These are phyloP conservation scores for Paramicrosporidium saccamoebae DNA, from an alignment of 371 early-diverging fungal genomes.

Conservation along the genomic window DNA sequence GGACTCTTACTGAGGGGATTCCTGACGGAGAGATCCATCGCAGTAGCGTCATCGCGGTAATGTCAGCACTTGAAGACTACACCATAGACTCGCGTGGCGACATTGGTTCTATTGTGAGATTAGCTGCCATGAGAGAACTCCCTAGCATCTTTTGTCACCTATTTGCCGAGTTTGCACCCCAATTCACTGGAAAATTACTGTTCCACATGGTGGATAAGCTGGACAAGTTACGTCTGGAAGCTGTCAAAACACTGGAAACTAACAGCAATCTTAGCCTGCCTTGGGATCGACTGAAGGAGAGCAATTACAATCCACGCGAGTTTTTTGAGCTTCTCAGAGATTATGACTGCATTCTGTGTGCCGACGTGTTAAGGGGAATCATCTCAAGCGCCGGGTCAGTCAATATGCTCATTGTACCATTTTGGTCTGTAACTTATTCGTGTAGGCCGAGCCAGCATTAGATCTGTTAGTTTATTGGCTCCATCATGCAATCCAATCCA, in stretches of 20 bases:
- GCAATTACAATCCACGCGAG: too few relatives aligned
- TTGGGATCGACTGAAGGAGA: too few relatives aligned
- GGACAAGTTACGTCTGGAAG: conserved; percentile 1
- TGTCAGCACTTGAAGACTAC: conserved; percentile 37
- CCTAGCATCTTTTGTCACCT: conserved; percentile 13
- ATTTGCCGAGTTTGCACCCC: not conserved
- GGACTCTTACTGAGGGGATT: too few relatives aligned
- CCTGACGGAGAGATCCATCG: conserved; percentile 10
- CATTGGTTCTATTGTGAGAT: conserved; percentile 73
- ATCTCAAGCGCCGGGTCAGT: too few relatives aligned
- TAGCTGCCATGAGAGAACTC: conserved; percentile 35
- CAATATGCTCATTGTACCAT: too few relatives aligned
- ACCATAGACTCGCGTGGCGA: conserved; percentile 65
- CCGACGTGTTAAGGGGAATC: too few relatives aligned
- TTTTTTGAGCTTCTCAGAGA: too few relatives aligned
- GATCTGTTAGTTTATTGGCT: too few relatives aligned
- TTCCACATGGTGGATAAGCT: not conserved
- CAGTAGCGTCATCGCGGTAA: conserved; percentile 8
- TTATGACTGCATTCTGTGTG: too few relatives aligned
- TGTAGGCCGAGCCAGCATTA: too few relatives aligned
- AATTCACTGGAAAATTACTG: not conserved
- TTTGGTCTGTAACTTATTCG: too few relatives aligned
- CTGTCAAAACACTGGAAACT: not conserved
- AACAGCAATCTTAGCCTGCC: conserved; percentile 4
- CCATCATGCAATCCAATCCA: too few relatives aligned